Conservation (phyloP, 1,284 basidiomycete species). For the Phaffia rhodozyma region DNA sequence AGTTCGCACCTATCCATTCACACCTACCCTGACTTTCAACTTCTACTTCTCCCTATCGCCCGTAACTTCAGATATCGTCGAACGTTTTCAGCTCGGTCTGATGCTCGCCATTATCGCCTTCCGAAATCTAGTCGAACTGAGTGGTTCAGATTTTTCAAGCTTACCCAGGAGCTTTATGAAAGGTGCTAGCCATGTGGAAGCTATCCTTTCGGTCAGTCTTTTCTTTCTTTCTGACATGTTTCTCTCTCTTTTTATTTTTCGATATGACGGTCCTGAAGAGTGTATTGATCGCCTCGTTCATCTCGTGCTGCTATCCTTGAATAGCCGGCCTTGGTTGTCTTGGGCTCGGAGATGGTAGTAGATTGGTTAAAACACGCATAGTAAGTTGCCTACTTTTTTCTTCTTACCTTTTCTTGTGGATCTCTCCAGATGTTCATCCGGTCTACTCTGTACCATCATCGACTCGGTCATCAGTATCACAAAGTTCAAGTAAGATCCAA, state of each 20-base stretch:
- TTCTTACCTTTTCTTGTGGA: not conserved
- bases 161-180: conserved; percentile 73
- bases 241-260: not conserved
- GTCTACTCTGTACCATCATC: not conserved
- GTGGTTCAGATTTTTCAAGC: conserved; percentile 70
- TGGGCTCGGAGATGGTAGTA: conserved; percentile 84
- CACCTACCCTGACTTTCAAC: not conserved
- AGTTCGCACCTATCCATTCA: not conserved
- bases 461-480: conserved; percentile 54
- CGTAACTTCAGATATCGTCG: conserved; percentile 69
- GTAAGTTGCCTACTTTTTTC: not conserved
- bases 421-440: not conserved
- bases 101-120: conserved; percentile 89
- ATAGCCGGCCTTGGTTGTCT: conserved; percentile 84
- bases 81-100: conserved; percentile 82
- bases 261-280: not conserved
- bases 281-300: too few species aligned
- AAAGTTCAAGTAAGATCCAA: conserved; percentile 52
- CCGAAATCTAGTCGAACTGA: conserved; percentile 89
- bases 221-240: not conserved
- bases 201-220: conserved; percentile 69
- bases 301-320: not conserved
- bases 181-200: conserved; percentile 58
- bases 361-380: conserved; percentile 98
- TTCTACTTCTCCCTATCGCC: conserved; percentile 6